These are phyloP conservation scores for Akanthomyces lecanii DNA, from an alignment of 2,329 filamentous ascomycete species.

Conservation along the genomic window DNA sequence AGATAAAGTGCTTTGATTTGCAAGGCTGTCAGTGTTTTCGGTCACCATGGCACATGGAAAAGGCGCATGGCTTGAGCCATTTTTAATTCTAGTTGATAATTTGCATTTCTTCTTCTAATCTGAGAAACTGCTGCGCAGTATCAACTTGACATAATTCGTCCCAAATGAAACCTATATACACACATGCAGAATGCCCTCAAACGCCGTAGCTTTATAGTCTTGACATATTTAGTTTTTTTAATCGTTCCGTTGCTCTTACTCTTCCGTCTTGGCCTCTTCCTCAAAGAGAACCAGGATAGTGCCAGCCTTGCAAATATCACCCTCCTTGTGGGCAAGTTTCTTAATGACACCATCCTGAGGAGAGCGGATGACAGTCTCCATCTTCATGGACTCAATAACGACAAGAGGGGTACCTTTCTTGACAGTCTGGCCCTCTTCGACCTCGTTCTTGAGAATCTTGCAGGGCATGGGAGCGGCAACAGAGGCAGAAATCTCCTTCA, in stretches of 20 bases:
- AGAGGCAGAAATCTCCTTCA: slow-evolving; percentile 75
- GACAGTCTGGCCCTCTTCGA: slow-evolving; percentile 74
- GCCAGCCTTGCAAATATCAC: slow-evolving; percentile 74
- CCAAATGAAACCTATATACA: slow-evolving; percentile 16
- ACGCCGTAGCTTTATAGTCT: slow-evolving; percentile 14
- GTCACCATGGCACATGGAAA: not conserved
- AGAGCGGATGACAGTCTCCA: slow-evolving; percentile 79
- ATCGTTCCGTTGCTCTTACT: slow-evolving; percentile 14
- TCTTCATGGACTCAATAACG: slow-evolving; percentile 88
- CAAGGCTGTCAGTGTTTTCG: not conserved
- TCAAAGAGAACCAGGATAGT: slow-evolving; percentile 72
- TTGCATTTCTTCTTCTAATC: slow-evolving; percentile 9
- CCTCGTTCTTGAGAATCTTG: slow-evolving; percentile 88
- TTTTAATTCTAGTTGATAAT: not conserved
- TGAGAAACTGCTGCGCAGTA: not conserved
- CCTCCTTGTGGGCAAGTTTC: slow-evolving; percentile 69
- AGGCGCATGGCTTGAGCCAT: not conserved
- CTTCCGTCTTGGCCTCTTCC: slow-evolving; percentile 37
- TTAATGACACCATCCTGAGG: slow-evolving; percentile 69
- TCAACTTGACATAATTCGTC: slow-evolving; percentile 9
- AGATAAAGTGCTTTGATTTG: not conserved
- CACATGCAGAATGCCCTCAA: slow-evolving; percentile 14
- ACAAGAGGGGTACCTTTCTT: slow-evolving; percentile 83
- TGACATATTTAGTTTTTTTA: not conserved
- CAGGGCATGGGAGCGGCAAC: slow-evolving; percentile 96